A percentile compares a stretch with the other conserved stretches of the same genome.
Conservation (phyloP, 179 eudicot genomes). For the Pouteria campechiana region DNA sequence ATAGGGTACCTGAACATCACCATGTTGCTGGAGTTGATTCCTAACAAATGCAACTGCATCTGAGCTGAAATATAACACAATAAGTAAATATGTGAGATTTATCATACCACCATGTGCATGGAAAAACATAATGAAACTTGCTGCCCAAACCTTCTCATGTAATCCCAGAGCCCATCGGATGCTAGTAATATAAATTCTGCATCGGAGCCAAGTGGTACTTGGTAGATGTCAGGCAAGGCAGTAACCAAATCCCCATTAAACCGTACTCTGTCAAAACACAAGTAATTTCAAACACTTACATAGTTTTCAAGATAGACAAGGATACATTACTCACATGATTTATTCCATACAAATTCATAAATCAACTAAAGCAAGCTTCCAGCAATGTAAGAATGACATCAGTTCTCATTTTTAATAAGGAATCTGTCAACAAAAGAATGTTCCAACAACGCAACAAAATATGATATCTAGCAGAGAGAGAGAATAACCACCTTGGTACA, state of each 20-base stretch:
- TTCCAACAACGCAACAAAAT: too few species aligned
- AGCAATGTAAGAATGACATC: too few species aligned
- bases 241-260: conserved; percentile 71
- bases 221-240: conserved; percentile 67
- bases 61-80: conserved; percentile 39
- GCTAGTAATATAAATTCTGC: conserved; percentile 70
- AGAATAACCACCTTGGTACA: too few species aligned
- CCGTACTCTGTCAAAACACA: conserved; percentile 40
- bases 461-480: too few species aligned
- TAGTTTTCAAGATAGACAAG: too few species aligned
- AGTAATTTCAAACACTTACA: too few species aligned
- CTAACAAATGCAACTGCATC: conserved; percentile 68
- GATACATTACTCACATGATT: too few species aligned
- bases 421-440: too few species aligned
- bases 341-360: too few species aligned
- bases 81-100: neutral
- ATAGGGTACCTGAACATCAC: conserved; percentile 72
- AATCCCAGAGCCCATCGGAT: conserved; percentile 98
- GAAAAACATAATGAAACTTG: neutral
- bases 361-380: too few species aligned
- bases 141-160: conserved; percentile 53
- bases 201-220: conserved; percentile 63
- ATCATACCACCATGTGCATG: neutral
- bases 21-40: conserved; percentile 75
- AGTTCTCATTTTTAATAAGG: too few species aligned